Percentiles rank a stretch among this genome's conserved stretches.
Conservation (phyloP, 2,329 filamentous ascomycete species). For the Nannizzia gypsea region DNA sequence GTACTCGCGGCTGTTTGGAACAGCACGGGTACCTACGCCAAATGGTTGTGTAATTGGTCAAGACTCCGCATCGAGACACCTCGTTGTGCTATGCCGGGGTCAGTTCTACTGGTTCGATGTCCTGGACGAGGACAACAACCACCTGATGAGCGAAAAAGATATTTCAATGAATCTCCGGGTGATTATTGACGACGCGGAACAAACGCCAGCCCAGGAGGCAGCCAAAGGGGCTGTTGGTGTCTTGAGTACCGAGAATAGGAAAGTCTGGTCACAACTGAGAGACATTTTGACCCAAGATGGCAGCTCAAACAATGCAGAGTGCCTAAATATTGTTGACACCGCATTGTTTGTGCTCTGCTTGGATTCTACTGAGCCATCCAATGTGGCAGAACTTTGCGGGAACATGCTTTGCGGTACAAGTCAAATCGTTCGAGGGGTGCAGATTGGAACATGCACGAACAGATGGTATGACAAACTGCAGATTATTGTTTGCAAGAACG, state of each 20-base stretch:
- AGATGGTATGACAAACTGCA: slow-evolving; percentile 99
- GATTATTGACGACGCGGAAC: slow-evolving; percentile 78
- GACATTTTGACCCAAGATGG: slow-evolving; percentile 78
- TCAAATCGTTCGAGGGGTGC: slow-evolving; percentile 80
- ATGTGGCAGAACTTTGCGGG: slow-evolving; percentile 74
- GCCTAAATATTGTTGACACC: slow-evolving; percentile 87
- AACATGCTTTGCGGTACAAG: slow-evolving; percentile 98
- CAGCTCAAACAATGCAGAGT: slow-evolving; percentile 89
- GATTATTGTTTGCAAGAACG: slow-evolving; percentile 98
- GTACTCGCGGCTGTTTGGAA: slow-evolving; percentile 89
- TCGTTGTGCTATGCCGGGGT: slow-evolving; percentile 85
- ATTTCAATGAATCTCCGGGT: slow-evolving; percentile 82
- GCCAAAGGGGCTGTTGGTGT: slow-evolving; percentile 93
- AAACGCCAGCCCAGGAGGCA: slow-evolving; percentile 83
- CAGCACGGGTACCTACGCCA: slow-evolving; percentile 83
- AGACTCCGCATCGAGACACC: slow-evolving; percentile 81
- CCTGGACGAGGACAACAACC: slow-evolving; percentile 80
- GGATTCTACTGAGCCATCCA: slow-evolving; percentile 78
- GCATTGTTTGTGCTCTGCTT: slow-evolving; percentile 86
- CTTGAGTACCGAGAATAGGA: slow-evolving; percentile 89
- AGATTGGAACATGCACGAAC: slow-evolving; percentile 95
- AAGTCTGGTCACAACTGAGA: slow-evolving; percentile 84
- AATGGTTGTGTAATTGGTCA: slow-evolving; percentile 93
- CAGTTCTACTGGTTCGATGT: slow-evolving; percentile 99
- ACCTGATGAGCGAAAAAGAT: slow-evolving; percentile 96